Evolutionary conservation across 2,329 filamentous ascomycete species (phyloP), one percentile per base, ranked within the genome.

Genomic region (Colletotrichum cereale): DNA sequence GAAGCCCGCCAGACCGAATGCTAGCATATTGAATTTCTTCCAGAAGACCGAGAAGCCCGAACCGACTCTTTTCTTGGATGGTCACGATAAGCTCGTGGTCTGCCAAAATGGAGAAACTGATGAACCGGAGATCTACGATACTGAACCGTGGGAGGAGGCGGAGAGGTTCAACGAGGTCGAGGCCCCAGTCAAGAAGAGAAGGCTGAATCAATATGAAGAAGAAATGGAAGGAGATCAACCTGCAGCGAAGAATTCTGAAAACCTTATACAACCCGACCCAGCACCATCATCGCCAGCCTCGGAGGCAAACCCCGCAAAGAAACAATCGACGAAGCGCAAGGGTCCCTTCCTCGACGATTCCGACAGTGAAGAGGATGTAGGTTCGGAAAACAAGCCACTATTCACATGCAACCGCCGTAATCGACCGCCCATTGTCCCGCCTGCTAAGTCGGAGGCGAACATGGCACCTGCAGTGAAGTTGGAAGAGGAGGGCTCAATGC

Each of bases 331-430:
- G 6, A 79, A 77, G 42, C 76, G 77, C 29, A 85, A 80, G 67
- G 90, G 89, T 0, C 92, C 92, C 0, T 95, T 95, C 75, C 78
- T 95, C 50, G 88, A 92, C 68, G 92, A 94, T 72, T 94, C 92
- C 0, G 89, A 90, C 60, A 87, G 85, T 62, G 89, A 88, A 57
- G 81, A 82, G 24, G 83, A 84, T 4, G 65, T 76, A 36, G 50
- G 36, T 29, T 14, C 55, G 56, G 26, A 36, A 47, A 73, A 58
- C 3, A 71, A 56, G 26, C 21, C 61, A 3, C 31, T 26, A 12
- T 56, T 52, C 16, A 8, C 57, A 31, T 44, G 40, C 56, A 26
- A 42, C 24, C 42, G 53, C 4, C 42, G 38, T 12, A 52, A 55
- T 29, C 61, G 40, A 34, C 50, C 34, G 18, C 52, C 58, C 38